Evolutionary conservation across 805 yeast species (phyloP).

Genomic region (Yamadazyma paraphyllophila): DNA sequence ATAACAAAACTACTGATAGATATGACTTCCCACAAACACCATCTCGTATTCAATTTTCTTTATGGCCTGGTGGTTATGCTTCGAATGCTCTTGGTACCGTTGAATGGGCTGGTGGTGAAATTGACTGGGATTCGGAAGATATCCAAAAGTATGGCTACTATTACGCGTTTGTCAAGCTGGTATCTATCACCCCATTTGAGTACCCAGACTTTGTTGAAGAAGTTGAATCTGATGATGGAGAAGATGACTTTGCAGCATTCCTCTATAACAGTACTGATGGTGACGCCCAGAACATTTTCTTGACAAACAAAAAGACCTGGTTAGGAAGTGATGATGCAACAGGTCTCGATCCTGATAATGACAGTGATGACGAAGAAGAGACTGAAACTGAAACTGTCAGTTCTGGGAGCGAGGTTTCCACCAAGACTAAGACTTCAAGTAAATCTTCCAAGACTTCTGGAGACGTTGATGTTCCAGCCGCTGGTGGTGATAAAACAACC

Average conservation of each 20-base stretch:
- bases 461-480: conserved; percentile 12
- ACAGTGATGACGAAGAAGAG: conserved; percentile 14
- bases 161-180: conserved; percentile 60
- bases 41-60: conserved; percentile 64
- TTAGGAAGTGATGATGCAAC: conserved; percentile 60
- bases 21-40: conserved; percentile 74
- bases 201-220: conserved; percentile 56
- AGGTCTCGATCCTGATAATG: conserved; percentile 60
- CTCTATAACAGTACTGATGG: conserved; percentile 47
- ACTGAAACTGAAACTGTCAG: conserved; percentile 14
- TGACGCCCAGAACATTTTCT: conserved; percentile 37
- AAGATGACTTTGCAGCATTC: conserved; percentile 53
- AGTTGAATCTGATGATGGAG: conserved; percentile 22
- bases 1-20: conserved; percentile 55
- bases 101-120: conserved; percentile 85
- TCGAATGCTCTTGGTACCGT: conserved; percentile 59
- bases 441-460: conserved; percentile 7
- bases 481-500: conserved; percentile 5
- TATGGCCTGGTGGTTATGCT: conserved; percentile 75
- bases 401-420: conserved; percentile 19
- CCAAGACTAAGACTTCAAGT: conserved; percentile 18
- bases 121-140: conserved; percentile 80
- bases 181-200: conserved; percentile 67
- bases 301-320: conserved; percentile 62
- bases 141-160: conserved; percentile 76